Evolutionary conservation across 352 stramenopile genomes (phyloP).

Genomic region (Phytophthora hibernalis): DNA sequence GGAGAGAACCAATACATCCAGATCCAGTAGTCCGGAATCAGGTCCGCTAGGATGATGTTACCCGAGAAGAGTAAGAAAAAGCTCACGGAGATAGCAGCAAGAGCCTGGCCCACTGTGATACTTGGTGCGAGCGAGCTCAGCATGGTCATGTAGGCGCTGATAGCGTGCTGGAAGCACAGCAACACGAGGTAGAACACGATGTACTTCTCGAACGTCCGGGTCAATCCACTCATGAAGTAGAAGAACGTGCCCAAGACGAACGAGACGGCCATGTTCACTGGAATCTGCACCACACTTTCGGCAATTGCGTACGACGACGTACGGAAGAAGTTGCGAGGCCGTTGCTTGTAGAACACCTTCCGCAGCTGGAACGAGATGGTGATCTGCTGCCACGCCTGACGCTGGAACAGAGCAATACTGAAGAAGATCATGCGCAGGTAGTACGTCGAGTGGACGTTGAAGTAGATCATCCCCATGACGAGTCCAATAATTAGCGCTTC

Average conservation of each 20-base stretch:
- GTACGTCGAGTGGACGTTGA: conserved; percentile 46
- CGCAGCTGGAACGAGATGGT: conserved; percentile 77
- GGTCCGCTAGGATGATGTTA: conserved; percentile 81
- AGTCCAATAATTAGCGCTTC: conserved; percentile 73
- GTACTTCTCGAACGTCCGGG: conserved; percentile 56
- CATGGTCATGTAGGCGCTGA: conserved; percentile 71
- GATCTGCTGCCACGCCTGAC: conserved; percentile 71
- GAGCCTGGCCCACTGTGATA: conserved; percentile 58
- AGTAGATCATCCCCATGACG: conserved; percentile 70
- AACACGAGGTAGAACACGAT: conserved; percentile 79
- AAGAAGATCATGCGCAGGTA: conserved; percentile 73
- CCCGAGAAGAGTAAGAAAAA: conserved; percentile 85
- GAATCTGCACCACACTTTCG: conserved; percentile 51
- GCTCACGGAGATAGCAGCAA: conserved; percentile 57
- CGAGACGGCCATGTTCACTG: conserved; percentile 64
- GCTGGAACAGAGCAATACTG: conserved; percentile 53
- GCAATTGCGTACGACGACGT: conserved; percentile 85
- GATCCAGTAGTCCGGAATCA: too few relatives aligned
- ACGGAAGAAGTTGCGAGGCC: conserved; percentile 89
- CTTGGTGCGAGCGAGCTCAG: conserved; percentile 59
- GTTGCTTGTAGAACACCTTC: conserved; percentile 92
- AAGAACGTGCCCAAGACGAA: conserved; percentile 81
- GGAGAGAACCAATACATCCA: conserved; percentile 79
- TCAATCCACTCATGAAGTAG: conserved; percentile 81
- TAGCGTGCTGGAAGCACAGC: conserved; percentile 78